Conservation (phyloP, 805 yeast genomes). For the Wickerhamiella sergipiensis region DNA sequence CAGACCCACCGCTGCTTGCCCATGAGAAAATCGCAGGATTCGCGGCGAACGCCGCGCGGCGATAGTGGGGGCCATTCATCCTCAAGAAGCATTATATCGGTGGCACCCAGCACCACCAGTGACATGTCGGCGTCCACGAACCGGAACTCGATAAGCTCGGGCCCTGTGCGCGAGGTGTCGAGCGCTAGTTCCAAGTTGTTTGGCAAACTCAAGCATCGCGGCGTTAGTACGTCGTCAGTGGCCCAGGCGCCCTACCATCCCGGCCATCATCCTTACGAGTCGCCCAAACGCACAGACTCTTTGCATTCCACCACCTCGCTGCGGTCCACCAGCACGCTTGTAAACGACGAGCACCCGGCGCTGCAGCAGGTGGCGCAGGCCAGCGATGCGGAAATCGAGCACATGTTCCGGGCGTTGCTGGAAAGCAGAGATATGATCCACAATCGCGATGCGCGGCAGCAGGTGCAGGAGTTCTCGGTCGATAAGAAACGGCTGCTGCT, state of each 20-base stretch:
- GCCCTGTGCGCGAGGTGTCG: not conserved
- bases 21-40: conserved; percentile 1
- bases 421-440: conserved; percentile 55
- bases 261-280: not conserved
- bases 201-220: conserved; percentile 2
- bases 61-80: not conserved
- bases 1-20: not conserved
- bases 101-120: not conserved
- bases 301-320: not conserved
- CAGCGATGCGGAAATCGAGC: conserved; percentile 40
- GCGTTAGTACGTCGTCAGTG: not conserved
- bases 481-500: conserved; percentile 88
- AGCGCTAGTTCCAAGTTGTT: not conserved
- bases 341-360: not conserved
- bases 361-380: conserved; percentile 2
- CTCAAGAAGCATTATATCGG: not conserved
- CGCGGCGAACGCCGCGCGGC: not conserved
- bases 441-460: conserved; percentile 60
- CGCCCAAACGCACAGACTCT: not conserved
- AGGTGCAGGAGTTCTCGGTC: conserved; percentile 57
- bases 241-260: not conserved
- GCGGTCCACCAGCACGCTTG: not conserved
- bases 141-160: not conserved
- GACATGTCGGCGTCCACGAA: not conserved
- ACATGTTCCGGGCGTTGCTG: conserved; percentile 59